Evolutionary conservation across 2,329 filamentous ascomycete genomes (phyloP).

Genomic region (Chalara sp.): DNA sequence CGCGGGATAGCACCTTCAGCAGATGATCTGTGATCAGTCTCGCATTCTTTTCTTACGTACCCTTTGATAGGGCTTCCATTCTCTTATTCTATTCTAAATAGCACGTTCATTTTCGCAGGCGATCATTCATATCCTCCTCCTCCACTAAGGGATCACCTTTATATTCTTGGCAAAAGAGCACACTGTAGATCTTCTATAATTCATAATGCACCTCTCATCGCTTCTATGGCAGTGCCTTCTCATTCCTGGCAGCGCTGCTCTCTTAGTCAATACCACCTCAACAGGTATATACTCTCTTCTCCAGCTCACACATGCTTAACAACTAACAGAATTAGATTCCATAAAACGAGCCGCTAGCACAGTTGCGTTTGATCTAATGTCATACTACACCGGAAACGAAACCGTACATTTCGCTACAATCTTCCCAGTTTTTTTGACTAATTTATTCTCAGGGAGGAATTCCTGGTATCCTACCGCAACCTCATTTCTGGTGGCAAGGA

Average conservation of each 20-base stretch:
- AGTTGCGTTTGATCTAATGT: conserved; percentile 40
- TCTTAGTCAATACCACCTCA: conserved; percentile 21
- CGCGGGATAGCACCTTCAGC: background rate
- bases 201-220: conserved; percentile 17
- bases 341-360: conserved; percentile 28
- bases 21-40: conserved; percentile 1
- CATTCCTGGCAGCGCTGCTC: conserved; percentile 9
- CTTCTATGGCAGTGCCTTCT: conserved; percentile 16
- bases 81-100: background rate
- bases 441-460: conserved; percentile 34
- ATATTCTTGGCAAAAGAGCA: background rate
- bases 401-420: conserved; percentile 26
- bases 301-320: background rate
- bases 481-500: conserved; percentile 56
- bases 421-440: conserved; percentile 25
- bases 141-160: background rate
- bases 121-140: background rate
- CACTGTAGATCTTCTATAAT: background rate
- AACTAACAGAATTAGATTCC: conserved; percentile 18
- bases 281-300: conserved; percentile 13
- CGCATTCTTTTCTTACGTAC: background rate
- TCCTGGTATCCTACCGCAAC: conserved; percentile 39
- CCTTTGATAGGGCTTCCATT: conserved; percentile 3
- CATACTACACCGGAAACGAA: conserved; percentile 45
- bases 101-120: background rate